Evolutionary conservation across 495 filamentous ascomycete species (phyloP), one percentile per base, ranked within the genome.

Genomic region (Penicillium herquei): DNA sequence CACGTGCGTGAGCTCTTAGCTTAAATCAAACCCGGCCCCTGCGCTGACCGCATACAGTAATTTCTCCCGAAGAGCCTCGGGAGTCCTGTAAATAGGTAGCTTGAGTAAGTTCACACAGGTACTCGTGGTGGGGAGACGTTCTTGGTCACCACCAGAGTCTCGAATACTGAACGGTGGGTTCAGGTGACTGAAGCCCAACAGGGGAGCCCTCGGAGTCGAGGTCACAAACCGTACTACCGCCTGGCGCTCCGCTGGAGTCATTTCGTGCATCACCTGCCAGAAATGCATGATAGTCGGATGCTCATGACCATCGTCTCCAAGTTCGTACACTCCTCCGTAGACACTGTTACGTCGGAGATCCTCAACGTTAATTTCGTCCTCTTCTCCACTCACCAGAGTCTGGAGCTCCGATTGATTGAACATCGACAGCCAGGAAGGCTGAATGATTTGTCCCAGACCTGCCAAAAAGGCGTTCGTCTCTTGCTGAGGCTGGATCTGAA

Each of bases 81-180:
- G 80, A 45, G 78, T 84, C 17, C 63, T 74, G 70, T 98, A 99
- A 47, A 87, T 84, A 16, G 94, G 94, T 58, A 99, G 76, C 75
- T 99, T 99, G 35, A 99, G 70, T 51, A 98, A 70, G 68, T 99
- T 99, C 35, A 99, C 91, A 63, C 94, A 99, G 1, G 94, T 99
- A 65, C 94, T 97, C 16, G 94, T 92, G 66, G 91, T 98, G 21
- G 95, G 96, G 41, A 97, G 73, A 61, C 94, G 72, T 70, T 94
- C 80, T 51, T 82, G 70, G 64, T 98, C 92, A 33, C 77, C 77
- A 7, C 93, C 90, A 0, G 87, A 87, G 69, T 98, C 94, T 7
- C 94, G 76, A 46, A 99, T 97, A 59, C 85, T 92, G 66, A 99
- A 99, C 35, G 79, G 77, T 6, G 94, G 94, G 49, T 86, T 89